phyloP scores from a whole-genome alignment of 2,329 filamentous ascomycete species.

The Ascosphaera apis region DNA sequence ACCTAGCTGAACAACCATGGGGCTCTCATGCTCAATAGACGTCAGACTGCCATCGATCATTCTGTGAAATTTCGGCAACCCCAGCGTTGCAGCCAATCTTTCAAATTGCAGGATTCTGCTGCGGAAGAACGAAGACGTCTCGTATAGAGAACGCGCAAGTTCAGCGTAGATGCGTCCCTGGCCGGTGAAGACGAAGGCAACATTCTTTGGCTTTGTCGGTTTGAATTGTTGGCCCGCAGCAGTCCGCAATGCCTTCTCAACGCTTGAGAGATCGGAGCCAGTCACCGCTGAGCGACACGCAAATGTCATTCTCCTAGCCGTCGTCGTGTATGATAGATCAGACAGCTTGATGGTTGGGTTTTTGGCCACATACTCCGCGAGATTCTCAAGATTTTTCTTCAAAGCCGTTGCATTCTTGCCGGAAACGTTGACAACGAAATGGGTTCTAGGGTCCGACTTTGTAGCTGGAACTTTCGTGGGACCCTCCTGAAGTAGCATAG shows the following conservation, averaged over 20 bases:
- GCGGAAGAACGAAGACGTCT: conserved; percentile 11
- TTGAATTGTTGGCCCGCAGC: conserved; percentile 6
- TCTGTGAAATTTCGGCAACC: conserved; percentile 11
- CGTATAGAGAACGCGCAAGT: conserved; percentile 13
- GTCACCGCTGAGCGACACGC: conserved; percentile 10
- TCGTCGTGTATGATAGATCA: conserved; percentile 38
- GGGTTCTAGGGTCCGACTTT: conserved; percentile 27
- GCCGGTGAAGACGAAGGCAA: conserved; percentile 19
- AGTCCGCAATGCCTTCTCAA: conserved; percentile 7
- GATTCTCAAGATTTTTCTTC: conserved; percentile 27
- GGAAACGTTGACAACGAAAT: conserved; percentile 31
- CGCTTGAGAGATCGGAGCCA: conserved; percentile 8
- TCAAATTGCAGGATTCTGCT: conserved; percentile 12
- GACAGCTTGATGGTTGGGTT: conserved; percentile 25
- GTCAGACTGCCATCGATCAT: conserved; percentile 9
- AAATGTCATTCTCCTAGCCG: conserved; percentile 39
- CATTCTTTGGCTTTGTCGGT: conserved; percentile 4
- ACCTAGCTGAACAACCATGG: conserved; percentile 17
- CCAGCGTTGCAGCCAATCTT: conserved; percentile 10
- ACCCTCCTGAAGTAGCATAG: conserved; percentile 33
- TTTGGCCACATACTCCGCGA: conserved; percentile 29
- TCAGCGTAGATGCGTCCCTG: conserved; percentile 13
- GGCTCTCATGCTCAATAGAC: conserved; percentile 7
- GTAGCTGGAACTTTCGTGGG: conserved; percentile 12
- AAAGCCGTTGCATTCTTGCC: conserved; percentile 27